Base-by-base conservation (phyloP, 2,329 filamentous ascomycete genomes). In the Colletotrichum theobromicola region DNA sequence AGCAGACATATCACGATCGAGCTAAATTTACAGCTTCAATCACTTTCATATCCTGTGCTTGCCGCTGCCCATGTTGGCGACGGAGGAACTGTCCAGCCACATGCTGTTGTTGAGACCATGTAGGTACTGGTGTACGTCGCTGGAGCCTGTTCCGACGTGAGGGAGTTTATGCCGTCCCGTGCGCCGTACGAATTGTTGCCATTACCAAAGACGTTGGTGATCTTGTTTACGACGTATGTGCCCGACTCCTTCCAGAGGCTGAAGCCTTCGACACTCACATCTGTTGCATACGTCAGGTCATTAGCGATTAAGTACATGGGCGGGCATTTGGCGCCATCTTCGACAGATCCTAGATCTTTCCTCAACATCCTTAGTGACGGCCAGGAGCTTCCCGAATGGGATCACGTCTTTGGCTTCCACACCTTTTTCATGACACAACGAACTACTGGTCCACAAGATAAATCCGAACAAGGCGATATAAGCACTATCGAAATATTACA, bases 361-460 rank as follows among this genome's bases (percentile, higher is more conserved):
- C 24, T 26, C 1, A n/a, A 57, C 8, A 26, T 57, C 3, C 26
- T 57, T 16, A 30, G 24, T 57, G 53, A 57, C 3, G 76, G 78
- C 12, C 72, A 67, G 1, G 10, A 61, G 0, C 67, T 81, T 15
- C 60, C 78, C 2, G 77, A 76, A 5, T 80, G 81, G 78, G 75
- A 82, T n/a, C 81, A 85, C 13, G 84, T 89, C 9, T 88, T 86
- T 72, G 87, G 88, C 18, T 88, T 86, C 1, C 87, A 89, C 77
- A 89, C 88, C 2, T 89, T 88, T 77, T 88, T 77, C 87, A 89
- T 70, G 87, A 89, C 73, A 80, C 87, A 3, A 84, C 83, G 7
- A 88, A 88, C 75, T 89, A 88, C 79, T 89, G 84, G 83, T 87
- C 88, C 0, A 89, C 87, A 2, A 83, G 87, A 15, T 86, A 83